These are phyloP conservation scores for Dactylellina sp. DNA, from an alignment of 2,329 filamentous ascomycete species.

Conservation along the genomic window DNA sequence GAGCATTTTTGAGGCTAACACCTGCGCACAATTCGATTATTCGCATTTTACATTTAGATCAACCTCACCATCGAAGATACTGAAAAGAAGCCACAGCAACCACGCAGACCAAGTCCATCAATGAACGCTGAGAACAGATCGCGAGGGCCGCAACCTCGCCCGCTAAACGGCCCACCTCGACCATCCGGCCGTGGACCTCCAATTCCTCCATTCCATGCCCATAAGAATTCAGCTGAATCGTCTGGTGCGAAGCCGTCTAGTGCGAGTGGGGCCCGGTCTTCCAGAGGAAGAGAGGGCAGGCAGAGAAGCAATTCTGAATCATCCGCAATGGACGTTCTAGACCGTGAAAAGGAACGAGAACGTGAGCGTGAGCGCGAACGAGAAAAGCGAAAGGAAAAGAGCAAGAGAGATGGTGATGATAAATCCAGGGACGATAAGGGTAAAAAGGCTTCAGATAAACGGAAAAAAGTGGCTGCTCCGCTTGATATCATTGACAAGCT, in stretches of 20 bases:
- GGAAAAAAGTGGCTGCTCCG: conserved; percentile 62
- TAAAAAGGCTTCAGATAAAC: conserved; percentile 62
- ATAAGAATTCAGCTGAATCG: conserved; percentile 36
- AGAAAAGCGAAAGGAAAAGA: conserved; percentile 66
- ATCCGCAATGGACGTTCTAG: conserved; percentile 72
- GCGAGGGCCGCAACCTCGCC: conserved; percentile 43
- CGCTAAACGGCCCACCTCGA: conserved; percentile 39
- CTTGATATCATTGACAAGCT: conserved; percentile 96
- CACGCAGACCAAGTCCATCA: conserved; percentile 47
- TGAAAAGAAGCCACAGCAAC: conserved; percentile 25
- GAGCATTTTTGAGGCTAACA: conserved; percentile 40
- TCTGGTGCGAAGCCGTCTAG: conserved; percentile 10
- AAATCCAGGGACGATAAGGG: conserved; percentile 61
- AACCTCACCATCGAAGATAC: conserved; percentile 54
- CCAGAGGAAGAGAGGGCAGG: conserved; percentile 40
- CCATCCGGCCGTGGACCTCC: conserved; percentile 44
- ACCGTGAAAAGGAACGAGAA: conserved; percentile 70
- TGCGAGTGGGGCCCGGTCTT: conserved; percentile 19
- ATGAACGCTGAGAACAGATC: conserved; percentile 49
- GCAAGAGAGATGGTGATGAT: conserved; percentile 60
- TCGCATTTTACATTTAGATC: conserved; percentile 30
- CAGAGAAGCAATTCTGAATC: conserved; percentile 78
- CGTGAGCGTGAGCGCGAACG: conserved; percentile 71
- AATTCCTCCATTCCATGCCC: conserved; percentile 29
- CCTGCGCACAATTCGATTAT: conserved; percentile 1